These are phyloP conservation scores for Pseudozyma flocculosa DNA, from an alignment of 1,284 basidiomycete species.

Conservation along the genomic window DNA sequence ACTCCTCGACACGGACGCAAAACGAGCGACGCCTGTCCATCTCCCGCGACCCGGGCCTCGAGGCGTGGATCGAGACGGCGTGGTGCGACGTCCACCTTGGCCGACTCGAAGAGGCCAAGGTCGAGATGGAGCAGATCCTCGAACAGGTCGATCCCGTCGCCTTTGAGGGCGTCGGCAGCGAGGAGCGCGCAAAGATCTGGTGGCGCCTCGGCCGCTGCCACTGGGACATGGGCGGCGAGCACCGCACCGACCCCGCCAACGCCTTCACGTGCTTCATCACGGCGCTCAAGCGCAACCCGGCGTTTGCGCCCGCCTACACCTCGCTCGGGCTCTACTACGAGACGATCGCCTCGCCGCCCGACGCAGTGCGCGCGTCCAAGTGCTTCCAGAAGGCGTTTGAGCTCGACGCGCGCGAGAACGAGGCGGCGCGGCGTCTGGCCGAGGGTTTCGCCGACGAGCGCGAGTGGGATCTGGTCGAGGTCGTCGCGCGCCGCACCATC, in stretches of 20 bases:
- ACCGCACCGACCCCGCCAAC: conserved; percentile 41
- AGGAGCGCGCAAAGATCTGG: conserved; percentile 70
- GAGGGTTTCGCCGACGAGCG: conserved; percentile 86
- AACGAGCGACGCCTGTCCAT: conserved; percentile 56
- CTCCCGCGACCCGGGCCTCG: conserved; percentile 63
- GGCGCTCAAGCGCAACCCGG: conserved; percentile 73
- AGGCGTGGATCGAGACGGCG: conserved; percentile 76
- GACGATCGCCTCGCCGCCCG: conserved; percentile 70
- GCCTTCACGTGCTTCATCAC: conserved; percentile 71
- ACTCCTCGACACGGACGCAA: conserved; percentile 46
- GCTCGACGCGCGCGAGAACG: conserved; percentile 82
- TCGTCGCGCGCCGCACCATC: conserved; percentile 85
- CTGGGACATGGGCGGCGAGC: conserved; percentile 71
- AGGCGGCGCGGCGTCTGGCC: conserved; percentile 80
- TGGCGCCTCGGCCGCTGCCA: conserved; percentile 79
- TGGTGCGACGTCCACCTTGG: conserved; percentile 77
- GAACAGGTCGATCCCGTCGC: conserved; percentile 62
- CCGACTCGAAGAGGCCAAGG: conserved; percentile 64
- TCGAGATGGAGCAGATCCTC: conserved; percentile 67
- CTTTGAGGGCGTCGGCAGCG: conserved; percentile 42
- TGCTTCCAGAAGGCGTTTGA: conserved; percentile 99
- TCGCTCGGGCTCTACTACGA: conserved; percentile 88
- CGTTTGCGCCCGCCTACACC: conserved; percentile 88
- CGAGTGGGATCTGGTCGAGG: conserved; percentile 94
- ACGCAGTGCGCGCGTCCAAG: conserved; percentile 81